Evolutionary conservation across 1,139 yeast genomes (phyloP).

Genomic region (Suhomyces bokatorum): DNA sequence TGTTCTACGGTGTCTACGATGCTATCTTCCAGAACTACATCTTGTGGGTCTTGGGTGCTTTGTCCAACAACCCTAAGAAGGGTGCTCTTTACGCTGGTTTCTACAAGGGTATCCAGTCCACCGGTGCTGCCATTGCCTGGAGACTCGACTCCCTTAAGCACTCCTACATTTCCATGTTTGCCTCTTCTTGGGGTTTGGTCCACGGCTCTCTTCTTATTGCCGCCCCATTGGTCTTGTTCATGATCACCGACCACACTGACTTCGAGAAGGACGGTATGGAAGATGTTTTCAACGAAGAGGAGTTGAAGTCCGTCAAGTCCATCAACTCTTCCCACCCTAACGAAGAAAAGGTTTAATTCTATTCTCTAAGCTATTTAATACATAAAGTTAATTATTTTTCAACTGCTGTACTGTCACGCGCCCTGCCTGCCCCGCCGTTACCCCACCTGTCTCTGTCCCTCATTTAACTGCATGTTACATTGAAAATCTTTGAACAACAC

Average conservation of each 20-base stretch:
- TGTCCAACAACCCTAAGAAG: slow-evolving; percentile 58
- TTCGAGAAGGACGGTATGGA: slow-evolving; percentile 36
- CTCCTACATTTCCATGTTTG: slow-evolving; percentile 49
- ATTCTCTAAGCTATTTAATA: slow-evolving; percentile 1
- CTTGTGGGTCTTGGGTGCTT: slow-evolving; percentile 59
- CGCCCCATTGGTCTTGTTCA: slow-evolving; percentile 36
- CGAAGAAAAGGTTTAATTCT: slow-evolving; percentile 8
- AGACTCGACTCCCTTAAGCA: slow-evolving; percentile 49
- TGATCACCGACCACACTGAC: slow-evolving; percentile 47
- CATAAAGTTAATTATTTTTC: background rate
- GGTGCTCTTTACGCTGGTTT: slow-evolving; percentile 60
- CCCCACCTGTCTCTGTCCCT: background rate
- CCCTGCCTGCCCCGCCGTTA: background rate
- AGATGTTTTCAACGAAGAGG: slow-evolving; percentile 24
- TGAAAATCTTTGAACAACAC: too few species aligned
- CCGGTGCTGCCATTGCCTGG: slow-evolving; percentile 66
- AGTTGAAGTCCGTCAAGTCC: slow-evolving; percentile 23
- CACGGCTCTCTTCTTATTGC: slow-evolving; percentile 45
- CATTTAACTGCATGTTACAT: too few species aligned
- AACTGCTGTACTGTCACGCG: background rate
- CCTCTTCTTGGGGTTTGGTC: slow-evolving; percentile 57
- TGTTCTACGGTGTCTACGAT: slow-evolving; percentile 60
- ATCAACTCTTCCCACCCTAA: background rate
- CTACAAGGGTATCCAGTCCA: slow-evolving; percentile 64
- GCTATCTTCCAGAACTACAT: slow-evolving; percentile 58